Evolutionary conservation across 2,329 filamentous ascomycete genomes (phyloP).

Genomic region (Fusarium papillatum): DNA sequence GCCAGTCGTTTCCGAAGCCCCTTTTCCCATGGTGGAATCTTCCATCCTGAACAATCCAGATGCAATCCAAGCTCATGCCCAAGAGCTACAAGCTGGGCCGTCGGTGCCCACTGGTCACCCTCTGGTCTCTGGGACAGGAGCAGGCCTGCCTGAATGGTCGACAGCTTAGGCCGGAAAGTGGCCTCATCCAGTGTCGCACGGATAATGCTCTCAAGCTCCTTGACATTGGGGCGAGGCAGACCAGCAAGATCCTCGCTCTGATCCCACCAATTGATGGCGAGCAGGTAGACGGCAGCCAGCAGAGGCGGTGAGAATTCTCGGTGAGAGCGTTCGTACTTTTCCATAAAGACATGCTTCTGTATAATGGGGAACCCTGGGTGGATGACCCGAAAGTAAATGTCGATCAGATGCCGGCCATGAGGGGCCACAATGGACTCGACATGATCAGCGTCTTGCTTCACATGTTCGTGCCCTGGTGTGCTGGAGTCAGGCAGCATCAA

Average conservation of each 20-base stretch:
- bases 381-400: conserved; percentile 85
- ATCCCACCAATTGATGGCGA: conserved; percentile 92
- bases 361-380: conserved; percentile 88
- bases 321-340: conserved; percentile 81
- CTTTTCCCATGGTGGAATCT: conserved; percentile 89
- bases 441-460: conserved; percentile 75
- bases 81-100: conserved; percentile 88
- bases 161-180: conserved; percentile 86
- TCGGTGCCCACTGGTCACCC: conserved; percentile 86
- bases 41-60: conserved; percentile 89
- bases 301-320: conserved; percentile 82
- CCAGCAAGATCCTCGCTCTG: conserved; percentile 76
- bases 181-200: conserved; percentile 80
- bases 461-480: conserved; percentile 80
- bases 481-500: conserved; percentile 82
- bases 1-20: conserved; percentile 87
- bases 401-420: conserved; percentile 82
- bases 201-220: conserved; percentile 80
- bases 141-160: conserved; percentile 83
- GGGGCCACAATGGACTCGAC: conserved; percentile 84
- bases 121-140: conserved; percentile 82
- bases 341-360: conserved; percentile 84
- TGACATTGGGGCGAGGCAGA: conserved; percentile 78
- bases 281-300: conserved; percentile 84
- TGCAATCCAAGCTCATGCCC: conserved; percentile 91